Evolutionary conservation across 179 eudicot genomes (phyloP).

Genomic region (Vitellaria paradoxa): DNA sequence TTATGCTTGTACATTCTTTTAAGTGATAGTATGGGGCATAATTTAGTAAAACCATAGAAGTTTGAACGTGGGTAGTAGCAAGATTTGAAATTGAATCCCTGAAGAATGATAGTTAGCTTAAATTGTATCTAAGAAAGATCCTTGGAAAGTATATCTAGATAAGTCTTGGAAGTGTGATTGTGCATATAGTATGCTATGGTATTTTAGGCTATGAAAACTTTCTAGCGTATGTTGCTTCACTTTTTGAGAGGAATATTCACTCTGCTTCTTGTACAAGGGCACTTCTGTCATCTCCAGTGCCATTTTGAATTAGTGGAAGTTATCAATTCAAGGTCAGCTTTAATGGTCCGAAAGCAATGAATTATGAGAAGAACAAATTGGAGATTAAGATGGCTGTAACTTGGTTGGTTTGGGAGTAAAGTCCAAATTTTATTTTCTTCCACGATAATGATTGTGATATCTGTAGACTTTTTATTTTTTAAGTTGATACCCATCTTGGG

Average conservation of each 20-base stretch:
- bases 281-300: neutral
- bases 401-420: neutral
- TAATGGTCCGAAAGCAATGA: neutral
- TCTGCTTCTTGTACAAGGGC: neutral
- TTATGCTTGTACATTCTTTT: no score
- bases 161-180: no score
- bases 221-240: neutral
- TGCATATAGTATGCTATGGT: neutral
- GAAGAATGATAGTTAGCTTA: neutral
- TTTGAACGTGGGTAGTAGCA: neutral
- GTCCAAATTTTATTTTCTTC: neutral
- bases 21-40: neutral
- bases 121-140: no score
- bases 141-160: no score
- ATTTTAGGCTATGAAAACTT: neutral
- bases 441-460: neutral
- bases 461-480: no score
- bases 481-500: neutral
- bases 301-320: conserved; percentile 5
- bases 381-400: neutral
- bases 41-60: no score
- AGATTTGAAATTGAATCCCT: neutral
- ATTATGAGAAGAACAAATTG: neutral
- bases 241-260: neutral
- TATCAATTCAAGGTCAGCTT: neutral